Conservation (phyloP, 805 yeast genomes). For the Kazachstania psychrophila region DNA sequence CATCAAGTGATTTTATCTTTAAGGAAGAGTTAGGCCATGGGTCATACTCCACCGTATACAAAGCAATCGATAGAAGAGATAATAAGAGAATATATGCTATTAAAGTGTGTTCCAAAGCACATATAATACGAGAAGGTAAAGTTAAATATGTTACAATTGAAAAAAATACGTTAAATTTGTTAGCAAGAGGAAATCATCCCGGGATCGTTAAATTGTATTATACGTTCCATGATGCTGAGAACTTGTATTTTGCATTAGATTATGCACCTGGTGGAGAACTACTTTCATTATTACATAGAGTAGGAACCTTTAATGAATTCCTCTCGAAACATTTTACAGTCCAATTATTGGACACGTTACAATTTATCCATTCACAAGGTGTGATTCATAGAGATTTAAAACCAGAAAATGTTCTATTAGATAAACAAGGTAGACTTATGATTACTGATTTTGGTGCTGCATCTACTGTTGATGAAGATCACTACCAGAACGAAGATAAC, state of each 20-base stretch:
- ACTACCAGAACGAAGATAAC: constrained; percentile 3
- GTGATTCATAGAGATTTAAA: constrained; percentile 90
- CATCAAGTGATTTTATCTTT: constrained; percentile 30
- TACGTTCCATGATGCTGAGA: constrained; percentile 87
- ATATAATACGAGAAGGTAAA: constrained; percentile 88
- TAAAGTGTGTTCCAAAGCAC: constrained; percentile 83
- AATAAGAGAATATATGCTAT: constrained; percentile 59
- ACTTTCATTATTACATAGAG: constrained; percentile 62
- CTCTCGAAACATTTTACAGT: constrained; percentile 73
- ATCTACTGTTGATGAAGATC: constrained; percentile 32
- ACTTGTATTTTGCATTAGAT: constrained; percentile 85
- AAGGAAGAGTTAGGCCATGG: constrained; percentile 69
- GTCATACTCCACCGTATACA: constrained; percentile 86
- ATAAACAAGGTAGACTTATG: constrained; percentile 77
- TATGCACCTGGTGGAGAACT: constrained; percentile 95
- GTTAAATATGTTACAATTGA: constrained; percentile 94
- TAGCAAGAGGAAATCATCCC: constrained; percentile 72
- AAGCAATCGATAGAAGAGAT: constrained; percentile 65
- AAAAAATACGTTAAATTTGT: constrained; percentile 74
- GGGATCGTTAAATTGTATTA: constrained; percentile 87
- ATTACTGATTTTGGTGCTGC: constrained; percentile 99
- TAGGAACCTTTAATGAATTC: constrained; percentile 67
- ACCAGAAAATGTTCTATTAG: constrained; percentile 86
- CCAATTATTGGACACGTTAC: constrained; percentile 85
- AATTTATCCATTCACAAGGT: constrained; percentile 80